Evolutionary conservation across 108 stramenopile species (phyloP).

Genomic region (Tribonema minus): DNA sequence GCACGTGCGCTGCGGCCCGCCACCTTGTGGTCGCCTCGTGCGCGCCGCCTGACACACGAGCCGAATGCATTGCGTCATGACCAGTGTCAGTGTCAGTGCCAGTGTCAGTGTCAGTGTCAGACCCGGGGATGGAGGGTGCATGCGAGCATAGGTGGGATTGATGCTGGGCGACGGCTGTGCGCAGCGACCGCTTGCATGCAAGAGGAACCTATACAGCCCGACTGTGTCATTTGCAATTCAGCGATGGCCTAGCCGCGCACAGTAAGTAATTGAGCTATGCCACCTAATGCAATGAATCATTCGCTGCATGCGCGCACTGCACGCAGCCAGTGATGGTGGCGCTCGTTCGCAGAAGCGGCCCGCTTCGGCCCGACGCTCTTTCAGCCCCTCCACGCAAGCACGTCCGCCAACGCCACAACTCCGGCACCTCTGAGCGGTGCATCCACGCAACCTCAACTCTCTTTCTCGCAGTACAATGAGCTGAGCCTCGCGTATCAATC

Average conservation of each 20-base stretch:
- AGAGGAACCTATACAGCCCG: background rate
- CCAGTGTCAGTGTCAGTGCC: background rate
- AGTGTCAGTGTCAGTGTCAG: background rate
- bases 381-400: too few relatives aligned
- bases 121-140: background rate
- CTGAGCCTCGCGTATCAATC: background rate
- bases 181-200: background rate
- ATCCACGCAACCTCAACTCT: too few relatives aligned
- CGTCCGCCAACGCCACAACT: too few relatives aligned
- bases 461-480: background rate
- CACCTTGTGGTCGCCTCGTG: constrained; percentile 8
- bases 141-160: background rate
- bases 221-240: background rate
- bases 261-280: too few relatives aligned
- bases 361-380: too few relatives aligned
- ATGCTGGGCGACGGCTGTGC: background rate
- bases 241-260: too few relatives aligned
- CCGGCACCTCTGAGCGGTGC: too few relatives aligned
- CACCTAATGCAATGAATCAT: too few relatives aligned
- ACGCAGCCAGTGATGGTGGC: too few relatives aligned
- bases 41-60: background rate
- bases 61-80: background rate
- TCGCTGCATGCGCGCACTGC: too few relatives aligned
- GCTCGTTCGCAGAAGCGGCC: too few relatives aligned
- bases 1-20: constrained; percentile 18